Evolutionary conservation across 148 eudicot species (phyloP).

Genomic region (Hydrangea macrophylla): DNA sequence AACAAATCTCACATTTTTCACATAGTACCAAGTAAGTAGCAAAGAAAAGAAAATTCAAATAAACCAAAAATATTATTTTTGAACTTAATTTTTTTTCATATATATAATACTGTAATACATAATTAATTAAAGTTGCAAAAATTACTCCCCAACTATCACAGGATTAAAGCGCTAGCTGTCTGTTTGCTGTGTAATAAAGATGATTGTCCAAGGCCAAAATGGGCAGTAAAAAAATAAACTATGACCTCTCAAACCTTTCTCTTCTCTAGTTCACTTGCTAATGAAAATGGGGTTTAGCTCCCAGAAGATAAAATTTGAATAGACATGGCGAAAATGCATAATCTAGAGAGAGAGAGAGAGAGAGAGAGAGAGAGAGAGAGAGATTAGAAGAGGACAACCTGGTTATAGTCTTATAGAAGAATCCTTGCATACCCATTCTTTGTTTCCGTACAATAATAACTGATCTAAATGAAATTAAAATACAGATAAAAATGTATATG

Average conservation of each 20-base stretch:
- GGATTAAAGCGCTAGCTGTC: not conserved
- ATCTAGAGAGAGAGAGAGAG: not conserved
- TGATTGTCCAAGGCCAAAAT: slow-evolving; percentile 6
- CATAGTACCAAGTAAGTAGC: too few species aligned
- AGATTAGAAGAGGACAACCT: not conserved
- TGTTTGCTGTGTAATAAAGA: not conserved
- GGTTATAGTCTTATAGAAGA: too few species aligned
- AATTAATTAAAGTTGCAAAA: too few species aligned
- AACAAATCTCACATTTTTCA: too few species aligned
- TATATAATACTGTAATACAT: too few species aligned
- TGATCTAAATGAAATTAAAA: not conserved
- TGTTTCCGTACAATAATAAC: not conserved
- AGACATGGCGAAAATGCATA: not conserved
- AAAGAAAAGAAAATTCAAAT: too few species aligned
- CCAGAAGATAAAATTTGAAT: not conserved
- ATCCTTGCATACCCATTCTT: not conserved
- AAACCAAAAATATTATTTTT: too few species aligned
- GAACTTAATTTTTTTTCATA: too few species aligned
- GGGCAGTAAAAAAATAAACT: too few species aligned
- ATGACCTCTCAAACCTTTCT: too few species aligned
- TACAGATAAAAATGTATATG: slow-evolving; percentile 3
- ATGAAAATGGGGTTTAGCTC: slow-evolving; percentile 4
- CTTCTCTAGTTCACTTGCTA: not conserved
- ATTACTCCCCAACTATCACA: too few species aligned
- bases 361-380: not conserved